Base-by-base conservation (phyloP, 108 stramenopile genomes). In the Cyclostephanos tholiformis region DNA sequence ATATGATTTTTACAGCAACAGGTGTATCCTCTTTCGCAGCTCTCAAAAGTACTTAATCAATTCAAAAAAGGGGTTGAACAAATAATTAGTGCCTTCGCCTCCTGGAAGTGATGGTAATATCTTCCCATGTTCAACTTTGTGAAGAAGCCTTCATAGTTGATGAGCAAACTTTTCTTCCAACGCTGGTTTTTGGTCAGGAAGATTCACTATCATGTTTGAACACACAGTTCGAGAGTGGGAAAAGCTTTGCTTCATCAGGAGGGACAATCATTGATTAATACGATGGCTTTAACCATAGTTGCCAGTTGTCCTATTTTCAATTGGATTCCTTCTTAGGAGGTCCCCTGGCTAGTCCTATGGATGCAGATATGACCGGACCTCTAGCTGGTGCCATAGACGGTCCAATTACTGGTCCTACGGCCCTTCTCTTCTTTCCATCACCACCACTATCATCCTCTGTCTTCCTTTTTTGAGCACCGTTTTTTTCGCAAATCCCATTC, bases 391-490 rank as follows among this genome's bases (percentile, higher is more conserved):
- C 44, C 32, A 32, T 25, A 13, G 22, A 51, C 2, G 70, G 70
- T 30, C 49, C 46, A 51, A 63, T 63, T 8, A 23, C 43, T 51
- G 71, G 71, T 48, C 71, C 71, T 26, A 59, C 60, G 17, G 32
- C 25, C 59, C 22, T 49, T 53, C 36, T 65, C 53, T 73, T 56
- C 50, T 69, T 56, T 53, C n/a, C 44, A 26, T 29, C 32, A 44
- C n/a, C 38, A 53, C n/a, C 43, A 22, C 17, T 16, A 23, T 13
- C n/a, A 20, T 39, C 19, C 4, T 19, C 70, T 23, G 62, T 57
- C 61, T 22, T 49, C 59, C 41, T 71, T 43, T 63, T 22, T 16
- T 13, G 23, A 12, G 14, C 38, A 19, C 20, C 32, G 44, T 20
- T 46, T 0, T 63, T 62, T 11, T 25, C 23, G 19, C 62, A 14